Evolutionary conservation across 306 rosid species (phyloP), one percentile per base, ranked within the genome.

Genomic region (Trichosanthes cucumerina): DNA sequence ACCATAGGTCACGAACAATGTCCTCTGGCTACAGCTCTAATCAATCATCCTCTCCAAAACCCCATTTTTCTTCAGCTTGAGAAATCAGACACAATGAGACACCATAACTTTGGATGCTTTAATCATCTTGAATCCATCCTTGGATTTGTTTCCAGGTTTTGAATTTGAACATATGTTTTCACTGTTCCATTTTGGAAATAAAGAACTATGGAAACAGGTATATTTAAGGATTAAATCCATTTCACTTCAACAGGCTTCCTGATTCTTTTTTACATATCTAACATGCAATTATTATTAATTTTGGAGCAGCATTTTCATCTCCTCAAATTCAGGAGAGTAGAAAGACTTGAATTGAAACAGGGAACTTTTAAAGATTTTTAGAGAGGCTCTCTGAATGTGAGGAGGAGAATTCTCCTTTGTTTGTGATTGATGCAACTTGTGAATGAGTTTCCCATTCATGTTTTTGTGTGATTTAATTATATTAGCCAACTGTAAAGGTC

Each of bases 61-160:
- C 76, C 88, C 79, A 28, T 77, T 79, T 81, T 54, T 71, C 79
- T 64, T 24, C 69, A 80, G 84, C 72, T 80, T 52, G 86, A 80
- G 83, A 59, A 80, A 31, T 80, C 71, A 38, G 77, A 34, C 24
- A 41, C 56, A 79, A 62, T 71, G 76, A 60, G 80, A 89, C 84
- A 80, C 79, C 86, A 81, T 79, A 60, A 41, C 64, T 84, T 58
- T 62, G 53, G 83, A 82, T 86, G 83, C 14, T 78, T 86, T 72
- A 54, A 71, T 63, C 79, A 69, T 77, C 83, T 73, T 36, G 71
- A 77, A 78, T 64, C 65, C 28, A 50, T 74, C 58, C 33, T 63
- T 79, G 79, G 83, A 59, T 80, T 71, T 82, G 58, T 75, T 21
- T 21, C 57, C 76, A 44, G 76, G 77, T 72, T 49, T 72, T 72